phyloP scores from a whole-genome alignment of 495 filamentous ascomycete genomes.

The Podospora comata region DNA sequence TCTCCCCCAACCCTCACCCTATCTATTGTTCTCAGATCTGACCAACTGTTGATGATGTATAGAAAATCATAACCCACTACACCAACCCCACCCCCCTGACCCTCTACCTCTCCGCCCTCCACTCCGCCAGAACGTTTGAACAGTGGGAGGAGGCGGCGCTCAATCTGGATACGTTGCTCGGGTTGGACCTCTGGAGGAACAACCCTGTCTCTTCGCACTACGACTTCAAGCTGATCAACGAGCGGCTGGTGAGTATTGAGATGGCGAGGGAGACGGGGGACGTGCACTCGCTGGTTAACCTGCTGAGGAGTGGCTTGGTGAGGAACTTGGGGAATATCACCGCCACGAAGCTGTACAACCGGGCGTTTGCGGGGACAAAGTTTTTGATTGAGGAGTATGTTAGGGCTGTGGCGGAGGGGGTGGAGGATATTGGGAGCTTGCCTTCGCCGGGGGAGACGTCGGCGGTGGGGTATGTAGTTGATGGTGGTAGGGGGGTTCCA shows the following conservation, averaged over 20 bases:
- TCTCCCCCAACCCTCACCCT: constrained; percentile 11
- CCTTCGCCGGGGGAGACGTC: constrained; percentile 49
- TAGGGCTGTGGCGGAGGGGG: constrained; percentile 72
- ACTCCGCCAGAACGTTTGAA: constrained; percentile 65
- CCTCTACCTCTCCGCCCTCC: constrained; percentile 55
- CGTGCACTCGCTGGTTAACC: constrained; percentile 68
- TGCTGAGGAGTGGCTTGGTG: constrained; percentile 81
- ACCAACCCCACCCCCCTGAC: constrained; percentile 51
- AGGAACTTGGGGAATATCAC: constrained; percentile 92
- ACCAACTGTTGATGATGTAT: too few species aligned
- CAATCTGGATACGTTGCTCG: constrained; percentile 72
- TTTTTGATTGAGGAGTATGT: constrained; percentile 89
- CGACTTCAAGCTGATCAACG: constrained; percentile 82
- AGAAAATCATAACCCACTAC: constrained; percentile 44
- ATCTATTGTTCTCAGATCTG: too few species aligned
- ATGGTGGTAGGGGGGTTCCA: background rate
- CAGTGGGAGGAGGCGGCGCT: constrained; percentile 81
- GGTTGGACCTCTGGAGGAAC: constrained; percentile 81
- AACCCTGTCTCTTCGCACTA: constrained; percentile 79
- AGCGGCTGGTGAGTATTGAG: constrained; percentile 68
- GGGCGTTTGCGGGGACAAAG: constrained; percentile 86
- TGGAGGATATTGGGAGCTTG: constrained; percentile 71
- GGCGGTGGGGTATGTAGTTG: background rate
- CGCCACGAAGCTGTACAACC: constrained; percentile 75
- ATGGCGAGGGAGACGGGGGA: constrained; percentile 74